Base-by-base conservation (phyloP, 768 basidiomycete species). In the Calocera cornea region DNA sequence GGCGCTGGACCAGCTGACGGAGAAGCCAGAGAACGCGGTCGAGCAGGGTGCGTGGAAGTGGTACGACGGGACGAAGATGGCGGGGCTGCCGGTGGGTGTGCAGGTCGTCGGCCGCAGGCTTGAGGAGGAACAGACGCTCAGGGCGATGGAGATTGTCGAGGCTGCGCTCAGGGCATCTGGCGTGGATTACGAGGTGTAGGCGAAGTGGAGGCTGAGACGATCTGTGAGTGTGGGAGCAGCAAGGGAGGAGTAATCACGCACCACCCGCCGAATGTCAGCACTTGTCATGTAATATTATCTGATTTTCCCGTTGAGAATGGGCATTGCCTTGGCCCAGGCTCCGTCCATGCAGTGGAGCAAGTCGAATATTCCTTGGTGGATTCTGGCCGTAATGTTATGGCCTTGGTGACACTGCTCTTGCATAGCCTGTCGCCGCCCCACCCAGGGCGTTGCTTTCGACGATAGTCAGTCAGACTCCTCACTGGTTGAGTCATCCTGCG, bases 101-200 rank as follows among this genome's bases (percentile, higher is more conserved):
- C 87, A 89, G 72, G 74, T 89, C 34, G 80, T 84, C 0, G 87
- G 86, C 1, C 76, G 81, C 50, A 77, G 84, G 44, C 79, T 87
- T 41, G 85, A 88, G 73, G 89, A 90, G 75, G 89, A 90, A 75
- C 85, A 85, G 72, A 87, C 87, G 1, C 69, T 89, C 7, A 83
- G 85, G 71, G 86, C 83, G 1, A 88, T 88, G 84, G 83, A 83
- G 71, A 79, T 88, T 5, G 77, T 87, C 63, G 67, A 68, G 17
- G 64, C 47, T 12, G 71, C 72, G 16, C 63, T 73, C 8, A 71
- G 67, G 40, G 67, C 64, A 10, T 65, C 31, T 68, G 69, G 64
- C 27, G 41, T 68, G n/a, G 44, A 16, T 44, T 69, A 68, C 41
- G 41, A 49, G 29, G 41, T 34, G 31, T 44, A 47, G 44, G 19